phyloP scores from a whole-genome alignment of 345 rosid genomes.

The Lenwebbia sp. region DNA sequence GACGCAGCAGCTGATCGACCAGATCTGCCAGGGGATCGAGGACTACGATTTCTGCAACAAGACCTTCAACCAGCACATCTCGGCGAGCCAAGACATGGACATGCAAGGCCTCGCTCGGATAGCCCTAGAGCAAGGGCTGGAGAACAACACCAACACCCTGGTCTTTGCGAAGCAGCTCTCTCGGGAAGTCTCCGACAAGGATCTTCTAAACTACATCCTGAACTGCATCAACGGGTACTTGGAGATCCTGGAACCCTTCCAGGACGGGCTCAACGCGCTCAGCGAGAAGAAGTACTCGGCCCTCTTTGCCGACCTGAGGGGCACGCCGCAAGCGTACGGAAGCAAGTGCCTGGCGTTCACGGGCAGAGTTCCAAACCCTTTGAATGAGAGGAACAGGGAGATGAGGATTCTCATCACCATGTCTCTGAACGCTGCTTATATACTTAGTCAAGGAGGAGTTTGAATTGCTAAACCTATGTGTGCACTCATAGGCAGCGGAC shows the following conservation, averaged over 20 bases:
- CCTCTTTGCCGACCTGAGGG: too few species aligned
- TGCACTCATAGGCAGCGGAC: not conserved
- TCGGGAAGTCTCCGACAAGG: not conserved
- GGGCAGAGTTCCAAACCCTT: not conserved
- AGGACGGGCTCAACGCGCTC: too few species aligned
- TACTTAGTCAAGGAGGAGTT: not conserved
- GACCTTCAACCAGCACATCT: not conserved
- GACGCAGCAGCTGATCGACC: not conserved
- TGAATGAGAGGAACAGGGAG: conserved; percentile 1
- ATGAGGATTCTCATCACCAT: not conserved
- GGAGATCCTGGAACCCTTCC: too few species aligned
- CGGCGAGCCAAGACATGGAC: not conserved
- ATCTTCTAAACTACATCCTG: too few species aligned
- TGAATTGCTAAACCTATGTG: not conserved
- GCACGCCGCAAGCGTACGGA: not conserved
- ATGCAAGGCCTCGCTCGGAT: not conserved
- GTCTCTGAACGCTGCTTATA: not conserved
- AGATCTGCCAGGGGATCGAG: not conserved
- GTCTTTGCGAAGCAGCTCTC: not conserved
- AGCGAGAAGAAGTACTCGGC: too few species aligned
- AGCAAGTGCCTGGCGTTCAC: not conserved
- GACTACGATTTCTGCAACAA: not conserved
- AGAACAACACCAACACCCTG: not conserved
- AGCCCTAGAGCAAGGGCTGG: not conserved
- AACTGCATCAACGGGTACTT: too few species aligned